Base-by-base conservation (phyloP, 306 rosid genomes). In the Aeschynomene evenia region DNA sequence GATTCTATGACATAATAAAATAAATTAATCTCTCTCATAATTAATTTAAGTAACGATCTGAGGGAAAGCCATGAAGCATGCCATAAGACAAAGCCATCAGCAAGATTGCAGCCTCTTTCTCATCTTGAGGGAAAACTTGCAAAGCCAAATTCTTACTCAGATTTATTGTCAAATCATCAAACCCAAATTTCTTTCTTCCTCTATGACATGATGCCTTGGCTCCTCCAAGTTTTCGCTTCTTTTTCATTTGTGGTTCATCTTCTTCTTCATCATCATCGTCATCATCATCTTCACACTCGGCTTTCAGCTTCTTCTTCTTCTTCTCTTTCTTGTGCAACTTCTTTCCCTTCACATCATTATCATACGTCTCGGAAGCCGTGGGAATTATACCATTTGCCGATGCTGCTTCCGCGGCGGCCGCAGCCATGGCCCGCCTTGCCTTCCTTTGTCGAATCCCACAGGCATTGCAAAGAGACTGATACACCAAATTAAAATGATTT, bases 401-500 rank as follows among this genome's bases (percentile, higher is more conserved):
- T 0, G 88, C 85, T 4, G 87, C 72, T 0, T 89, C 88, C 0
- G 70, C 81, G 0, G 97, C 85, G 0, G 81, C 90, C 0, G 84
- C 78, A 0, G 70, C 92, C 75, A 84, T 75, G 12, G 97, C 95
- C 0, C 86, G 81, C 28, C 98, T 87, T 0, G 92, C 98, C 84
- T 89, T 92, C 75, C 98, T 87, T 80, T 92, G 98, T 31, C 96
- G 81, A 79, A 92, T 92, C 39, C 98, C 98, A 19, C 98, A 89
- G 1, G 98, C 95, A 66, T 92, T 92, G 80, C 98, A 89, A 6
- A 92, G 89, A 40, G 98, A 77, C 96, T 92, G 75, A 45, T 50
- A 40, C 66, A 70, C 7, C 60, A 21, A n/a, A n/a, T n/a, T n/a
- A n/a, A 63, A 54, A 55, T 28, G 4, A 42, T 45, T 24, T 21